Conservation (phyloP, 371 early-diverging fungal species). For the Syncephalis fuscata region DNA sequence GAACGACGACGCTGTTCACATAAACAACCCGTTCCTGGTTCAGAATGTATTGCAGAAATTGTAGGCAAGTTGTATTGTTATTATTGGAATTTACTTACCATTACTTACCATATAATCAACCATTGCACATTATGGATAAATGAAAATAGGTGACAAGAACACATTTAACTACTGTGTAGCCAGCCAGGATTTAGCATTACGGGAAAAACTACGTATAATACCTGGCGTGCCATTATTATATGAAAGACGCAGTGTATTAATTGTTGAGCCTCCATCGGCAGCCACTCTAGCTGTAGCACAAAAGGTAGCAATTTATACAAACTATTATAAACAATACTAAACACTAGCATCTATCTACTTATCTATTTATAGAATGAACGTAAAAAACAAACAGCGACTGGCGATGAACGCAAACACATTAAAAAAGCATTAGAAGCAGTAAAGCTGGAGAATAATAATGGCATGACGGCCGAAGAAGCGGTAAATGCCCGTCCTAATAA, state of each 20-base stretch:
- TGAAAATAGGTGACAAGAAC: constrained; percentile 26
- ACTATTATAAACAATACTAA: no score
- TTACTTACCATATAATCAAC: not conserved
- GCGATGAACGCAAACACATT: constrained; percentile 20
- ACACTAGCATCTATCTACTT: not conserved
- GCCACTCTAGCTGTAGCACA: constrained; percentile 22
- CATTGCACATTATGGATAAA: not conserved
- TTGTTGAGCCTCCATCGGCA: constrained; percentile 59
- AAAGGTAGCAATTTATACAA: constrained; percentile 19
- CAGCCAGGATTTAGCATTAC: constrained; percentile 49
- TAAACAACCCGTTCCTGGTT: constrained; percentile 35
- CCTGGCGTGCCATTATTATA: constrained; percentile 81
- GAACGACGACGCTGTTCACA: constrained; percentile 73
- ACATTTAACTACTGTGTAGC: constrained; percentile 69
- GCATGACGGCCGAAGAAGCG: constrained; percentile 13
- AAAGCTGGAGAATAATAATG: constrained; percentile 20
- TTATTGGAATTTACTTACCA: not conserved
- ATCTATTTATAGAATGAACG: constrained; percentile 1
- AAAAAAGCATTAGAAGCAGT: constrained; percentile 26
- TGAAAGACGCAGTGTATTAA: constrained; percentile 50
- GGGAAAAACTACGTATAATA: constrained; percentile 41
- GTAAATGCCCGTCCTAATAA: constrained; percentile 16
- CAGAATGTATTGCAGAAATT: constrained; percentile 54
- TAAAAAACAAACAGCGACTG: not conserved
- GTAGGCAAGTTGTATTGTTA: constrained; percentile 23